Evolutionary conservation across 805 yeast genomes (phyloP).

Genomic region (Wickerhamomyces kurtzmanii): DNA sequence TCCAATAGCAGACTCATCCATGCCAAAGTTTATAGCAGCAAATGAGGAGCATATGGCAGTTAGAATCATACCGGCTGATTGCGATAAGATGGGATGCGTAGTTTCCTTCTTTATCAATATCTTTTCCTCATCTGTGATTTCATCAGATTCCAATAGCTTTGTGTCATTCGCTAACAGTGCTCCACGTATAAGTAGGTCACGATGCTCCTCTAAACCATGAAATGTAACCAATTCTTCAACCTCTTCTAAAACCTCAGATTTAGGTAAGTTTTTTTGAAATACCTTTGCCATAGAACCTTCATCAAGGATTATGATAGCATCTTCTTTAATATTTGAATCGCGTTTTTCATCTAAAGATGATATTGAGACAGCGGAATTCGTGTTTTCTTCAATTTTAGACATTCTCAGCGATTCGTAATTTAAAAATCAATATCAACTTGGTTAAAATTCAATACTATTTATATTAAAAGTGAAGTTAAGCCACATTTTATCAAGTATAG

Average conservation of each 20-base stretch:
- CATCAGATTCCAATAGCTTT: conserved; percentile 25
- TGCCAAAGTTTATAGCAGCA: conserved; percentile 60
- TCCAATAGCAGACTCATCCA: conserved; percentile 64
- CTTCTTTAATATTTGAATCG: too few species aligned
- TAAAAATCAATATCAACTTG: too few species aligned
- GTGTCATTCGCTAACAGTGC: conserved; percentile 50
- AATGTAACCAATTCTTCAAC: conserved; percentile 6
- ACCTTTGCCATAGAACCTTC: too few species aligned
- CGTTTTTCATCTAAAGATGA: too few species aligned
- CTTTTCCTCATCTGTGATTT: conserved; percentile 22
- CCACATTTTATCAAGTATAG: too few species aligned
- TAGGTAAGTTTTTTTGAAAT: conserved; percentile 3
- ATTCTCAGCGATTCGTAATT: too few species aligned
- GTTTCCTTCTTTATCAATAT: conserved; percentile 30
- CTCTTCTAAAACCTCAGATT: conserved; percentile 5
- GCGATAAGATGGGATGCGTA: conserved; percentile 35
- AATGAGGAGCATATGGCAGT: conserved; percentile 46
- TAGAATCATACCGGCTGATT: conserved; percentile 40
- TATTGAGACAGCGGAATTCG: too few species aligned
- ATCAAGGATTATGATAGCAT: too few species aligned
- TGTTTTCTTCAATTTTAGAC: too few species aligned
- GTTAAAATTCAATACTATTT: too few species aligned
- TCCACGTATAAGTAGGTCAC: conserved; percentile 35
- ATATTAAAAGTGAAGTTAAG: too few species aligned
- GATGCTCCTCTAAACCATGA: conserved; percentile 10